phyloP scores from a whole-genome alignment of 306 rosid species.

The Pterocarpus macrocarpus region DNA sequence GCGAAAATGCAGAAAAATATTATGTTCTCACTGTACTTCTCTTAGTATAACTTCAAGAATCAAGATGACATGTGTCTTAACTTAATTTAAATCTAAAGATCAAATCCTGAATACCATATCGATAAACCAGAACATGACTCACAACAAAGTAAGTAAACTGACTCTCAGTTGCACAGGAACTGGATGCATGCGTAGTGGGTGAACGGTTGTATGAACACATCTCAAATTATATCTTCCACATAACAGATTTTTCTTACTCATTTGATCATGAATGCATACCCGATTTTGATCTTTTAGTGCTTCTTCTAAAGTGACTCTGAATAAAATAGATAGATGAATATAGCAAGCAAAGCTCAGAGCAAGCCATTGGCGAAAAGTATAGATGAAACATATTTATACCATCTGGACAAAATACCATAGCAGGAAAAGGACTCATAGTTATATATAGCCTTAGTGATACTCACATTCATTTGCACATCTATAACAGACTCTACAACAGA shows the following conservation, averaged over 20 bases:
- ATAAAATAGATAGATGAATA: conserved; percentile 20
- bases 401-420: not conserved
- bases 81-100: conserved; percentile 30
- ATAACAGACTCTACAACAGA: conserved; percentile 76
- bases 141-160: not conserved
- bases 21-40: conserved; percentile 5
- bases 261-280: conserved; percentile 30
- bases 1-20: conserved; percentile 37
- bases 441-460: conserved; percentile 42
- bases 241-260: not conserved
- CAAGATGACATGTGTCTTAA: conserved; percentile 12
- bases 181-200: conserved; percentile 13
- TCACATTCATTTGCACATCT: conserved; percentile 84
- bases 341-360: conserved; percentile 11
- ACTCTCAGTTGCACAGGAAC: conserved; percentile 6
- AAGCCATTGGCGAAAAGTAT: not conserved
- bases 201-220: conserved; percentile 20
- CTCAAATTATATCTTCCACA: conserved; percentile 4
- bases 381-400: not conserved
- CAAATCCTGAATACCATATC: conserved; percentile 16
- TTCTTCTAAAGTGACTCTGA: conserved; percentile 20
- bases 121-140: conserved; percentile 18
- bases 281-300: not conserved
- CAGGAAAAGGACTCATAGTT: not conserved
- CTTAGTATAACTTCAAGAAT: conserved; percentile 29